Base-by-base conservation (phyloP, 768 basidiomycete genomes). In the Amanita muscaria region DNA sequence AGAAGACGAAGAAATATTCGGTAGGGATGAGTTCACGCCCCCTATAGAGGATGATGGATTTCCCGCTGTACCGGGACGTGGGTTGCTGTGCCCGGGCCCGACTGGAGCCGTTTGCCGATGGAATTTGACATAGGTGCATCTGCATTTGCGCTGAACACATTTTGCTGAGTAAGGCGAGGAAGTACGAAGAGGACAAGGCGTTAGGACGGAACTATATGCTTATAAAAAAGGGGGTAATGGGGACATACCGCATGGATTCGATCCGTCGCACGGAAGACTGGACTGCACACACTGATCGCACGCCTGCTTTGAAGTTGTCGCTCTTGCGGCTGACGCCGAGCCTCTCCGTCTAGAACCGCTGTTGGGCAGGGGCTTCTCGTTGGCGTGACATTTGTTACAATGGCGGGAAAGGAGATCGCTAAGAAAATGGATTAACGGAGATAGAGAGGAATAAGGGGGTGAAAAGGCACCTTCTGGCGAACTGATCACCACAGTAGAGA, bases 371-470 rank as follows among this genome's bases (percentile, higher is more conserved):
- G 69, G 66, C 53, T 85, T 86, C 67, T 88, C 85, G 52, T 74
- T 74, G 3, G 86, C 76, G 58, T 91, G 88, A 54, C 88, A 91
- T 54, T 91, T 91, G 62, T 90, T 89, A 50, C 89, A 71, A 54
- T 91, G 88, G 53, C 88, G 67, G 4, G 88, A 88, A 34, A 91
- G 77, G 3, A 91, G 72, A 67, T 91, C 88, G 59, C 87, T 88
- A 52, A 33, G 38, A 18, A 16, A 33, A 29, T 6, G 21, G 19
- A 15, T 15, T 14, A 24, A 35, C 11, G 5, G 11, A 23, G 2
- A 40, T 16, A 41, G 36, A 44, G 41, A 34, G 44, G 31, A 19
- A 40, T 40, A 24, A 40, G 47, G 41, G 16, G 6, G 40, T 33
- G 29, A 41, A 45, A 49, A 40, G 21, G 9, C 36, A 83, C 87